Percentiles rank a stretch among this genome's conserved stretches.
Evolutionary conservation across 1,284 basidiomycete genomes (phyloP).

Genomic region (Trichosporon ovoides): DNA sequence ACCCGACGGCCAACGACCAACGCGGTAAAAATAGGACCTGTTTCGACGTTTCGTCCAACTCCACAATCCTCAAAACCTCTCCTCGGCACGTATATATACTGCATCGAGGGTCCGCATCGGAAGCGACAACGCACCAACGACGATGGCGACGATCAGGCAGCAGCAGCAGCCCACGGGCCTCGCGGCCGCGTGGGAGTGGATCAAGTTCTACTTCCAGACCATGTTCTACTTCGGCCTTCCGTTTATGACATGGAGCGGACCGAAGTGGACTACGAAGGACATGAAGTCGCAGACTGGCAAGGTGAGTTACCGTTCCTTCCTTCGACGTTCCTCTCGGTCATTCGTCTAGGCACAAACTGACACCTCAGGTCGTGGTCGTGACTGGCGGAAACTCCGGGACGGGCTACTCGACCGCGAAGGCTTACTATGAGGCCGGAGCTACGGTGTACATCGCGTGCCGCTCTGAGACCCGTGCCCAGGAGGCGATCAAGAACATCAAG

Average conservation of each 20-base stretch:
- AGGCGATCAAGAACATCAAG: conserved; percentile 55
- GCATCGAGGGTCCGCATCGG: too few species aligned
- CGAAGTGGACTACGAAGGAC: background rate
- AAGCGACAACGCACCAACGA: too few species aligned
- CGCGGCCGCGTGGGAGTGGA: background rate
- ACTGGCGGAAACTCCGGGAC: conserved; percentile 45
- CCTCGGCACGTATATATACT: too few species aligned
- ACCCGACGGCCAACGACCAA: too few species aligned
- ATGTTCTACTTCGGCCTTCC: background rate
- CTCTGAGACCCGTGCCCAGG: conserved; percentile 51
- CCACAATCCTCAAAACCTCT: too few species aligned
- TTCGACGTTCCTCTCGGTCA: too few species aligned
- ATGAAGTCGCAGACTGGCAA: conserved; percentile 7
- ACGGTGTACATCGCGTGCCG: conserved; percentile 59
- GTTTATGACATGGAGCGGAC: conserved; percentile 7
- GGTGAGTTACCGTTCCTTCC: too few species aligned
- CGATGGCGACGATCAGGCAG: background rate
- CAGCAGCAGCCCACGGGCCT: too few species aligned
- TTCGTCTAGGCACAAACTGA: too few species aligned
- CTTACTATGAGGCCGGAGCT: conserved; percentile 56
- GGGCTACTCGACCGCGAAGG: conserved; percentile 39
- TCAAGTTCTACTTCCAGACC: conserved; percentile 1
- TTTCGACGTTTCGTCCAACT: too few species aligned
- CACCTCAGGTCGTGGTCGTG: conserved; percentile 44
- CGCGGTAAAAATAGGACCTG: too few species aligned